Conservation (phyloP, 257 asterid genomes). For the Phtheirospermum japonicum region DNA sequence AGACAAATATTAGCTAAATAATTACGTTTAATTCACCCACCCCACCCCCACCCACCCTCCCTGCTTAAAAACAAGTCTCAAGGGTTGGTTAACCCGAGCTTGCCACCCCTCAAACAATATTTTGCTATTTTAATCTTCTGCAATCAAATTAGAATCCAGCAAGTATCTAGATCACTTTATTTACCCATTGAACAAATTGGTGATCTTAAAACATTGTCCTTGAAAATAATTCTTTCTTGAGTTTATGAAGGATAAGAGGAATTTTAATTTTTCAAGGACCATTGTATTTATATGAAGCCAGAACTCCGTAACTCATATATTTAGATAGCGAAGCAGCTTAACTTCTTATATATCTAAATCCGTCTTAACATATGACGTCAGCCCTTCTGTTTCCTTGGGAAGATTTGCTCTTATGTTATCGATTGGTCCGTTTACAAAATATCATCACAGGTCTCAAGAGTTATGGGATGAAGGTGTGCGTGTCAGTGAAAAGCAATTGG, state of each 20-base stretch:
- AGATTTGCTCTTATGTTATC: not conserved
- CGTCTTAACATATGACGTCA: not conserved
- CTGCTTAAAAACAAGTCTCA: no score
- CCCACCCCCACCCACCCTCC: no score
- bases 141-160: not conserved
- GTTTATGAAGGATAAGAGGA: no score
- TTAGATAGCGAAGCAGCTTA: no score
- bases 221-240: no score
- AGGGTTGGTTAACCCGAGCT: no score
- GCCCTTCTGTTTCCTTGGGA: constrained; percentile 8
- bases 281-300: no score
- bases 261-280: no score
- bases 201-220: not conserved
- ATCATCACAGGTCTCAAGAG: constrained; percentile 50
- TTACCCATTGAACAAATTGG: not conserved
- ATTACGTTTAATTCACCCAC: not conserved
- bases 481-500: constrained; percentile 55
- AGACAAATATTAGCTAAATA: not conserved
- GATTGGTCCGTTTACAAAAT: not conserved
- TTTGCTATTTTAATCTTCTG: not conserved
- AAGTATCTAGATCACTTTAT: not conserved
- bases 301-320: no score
- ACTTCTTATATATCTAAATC: no score
- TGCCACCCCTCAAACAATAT: not conserved
- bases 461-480: constrained; percentile 88